Base-by-base conservation (phyloP, 208 protist species). In the Wallacemonas sp. region DNA sequence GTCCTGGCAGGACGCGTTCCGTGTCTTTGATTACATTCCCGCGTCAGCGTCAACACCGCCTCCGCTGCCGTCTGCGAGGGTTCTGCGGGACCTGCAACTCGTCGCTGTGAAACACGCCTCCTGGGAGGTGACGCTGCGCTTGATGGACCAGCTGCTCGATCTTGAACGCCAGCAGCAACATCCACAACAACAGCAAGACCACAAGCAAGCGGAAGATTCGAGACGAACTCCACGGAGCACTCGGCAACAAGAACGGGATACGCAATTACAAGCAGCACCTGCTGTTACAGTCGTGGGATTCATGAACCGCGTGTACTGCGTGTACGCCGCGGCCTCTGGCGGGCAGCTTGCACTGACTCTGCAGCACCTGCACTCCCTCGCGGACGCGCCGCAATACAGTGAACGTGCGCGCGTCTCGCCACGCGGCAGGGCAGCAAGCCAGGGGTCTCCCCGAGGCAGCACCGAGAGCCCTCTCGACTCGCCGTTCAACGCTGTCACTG, bases 241-340 rank as follows among this genome's bases (percentile, higher is more conserved):
- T n/a, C n/a, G n/a, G n/a, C n/a, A n/a, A n/a, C n/a, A n/a, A n/a
- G n/a, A n/a, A n/a, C n/a, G n/a, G n/a, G n/a, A n/a, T n/a, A n/a
- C n/a, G n/a, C n/a, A n/a, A n/a, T n/a, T n/a, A n/a, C n/a, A n/a
- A n/a, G n/a, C n/a, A n/a, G n/a, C n/a, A n/a, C n/a, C n/a, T n/a
- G n/a, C n/a, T n/a, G n/a, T n/a, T n/a, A n/a, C n/a, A n/a, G n/a
- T n/a, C 2, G 68, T 81, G 14, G 70, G 78, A 26, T 88, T 94
- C 72, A 87, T 94, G 85, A 85, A 85, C 61, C 74, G 86, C 66
- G 54, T 90, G 17, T 92, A 94, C 74, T 83, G 82, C 66, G 60
- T 94, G n/a, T 87, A 84, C 52, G 85, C 88, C 0, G 85, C 80
- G 16, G 76, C 73, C 12, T 63, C 76, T 16, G 76, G 74, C 0